Evolutionary conservation across 2,329 filamentous ascomycete genomes (phyloP), one percentile per base, ranked within the genome.

Genomic region (Pseudopithomyces maydicus): DNA sequence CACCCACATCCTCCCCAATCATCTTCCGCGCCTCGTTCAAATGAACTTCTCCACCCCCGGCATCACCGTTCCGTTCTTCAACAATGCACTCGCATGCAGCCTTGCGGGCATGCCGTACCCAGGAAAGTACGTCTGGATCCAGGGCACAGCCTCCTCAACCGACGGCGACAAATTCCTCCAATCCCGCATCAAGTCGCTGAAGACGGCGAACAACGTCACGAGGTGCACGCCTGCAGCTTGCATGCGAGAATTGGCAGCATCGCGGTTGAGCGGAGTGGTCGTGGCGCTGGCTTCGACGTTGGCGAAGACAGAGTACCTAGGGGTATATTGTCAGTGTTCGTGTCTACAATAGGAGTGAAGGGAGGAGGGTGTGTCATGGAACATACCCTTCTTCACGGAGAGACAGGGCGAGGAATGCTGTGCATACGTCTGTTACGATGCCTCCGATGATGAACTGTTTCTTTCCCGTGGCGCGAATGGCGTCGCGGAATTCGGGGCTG

Each of bases 401-500:
- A 1, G 88, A 89, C 14, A 91, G 81, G 0, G 90, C 87, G 6
- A 90, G 81, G 79, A 92, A 91, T 0, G 88, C 80, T 17, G 88
- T 90, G 81, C 88, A 91, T 55, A 91, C 89, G 71, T 92, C 89
- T 0, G 90, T 92, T 2, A 85, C 82, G 65, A 92, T 90, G 7
- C 90, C 89, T 1, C 80, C 88, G 12, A 93, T 74, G 67, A 92
- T 89, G 65, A 92, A 78, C 71, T 92, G 90, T 29, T 81, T 86
- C 72, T 85, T 87, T 55, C 84, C 84, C 4, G 88, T 84, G 1
- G 87, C 88, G 59, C 81, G 77, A 58, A 92, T 81, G 1, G 89
- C 89, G 1, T 79, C 79, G 35, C 82, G 82, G 78, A 92, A 91
- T 0, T 89, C 84, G 2, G 81, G 63, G 64, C 90, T 91, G 70